phyloP scores from a whole-genome alignment of 257 asterid species.

The Solanum chmielewskii region DNA sequence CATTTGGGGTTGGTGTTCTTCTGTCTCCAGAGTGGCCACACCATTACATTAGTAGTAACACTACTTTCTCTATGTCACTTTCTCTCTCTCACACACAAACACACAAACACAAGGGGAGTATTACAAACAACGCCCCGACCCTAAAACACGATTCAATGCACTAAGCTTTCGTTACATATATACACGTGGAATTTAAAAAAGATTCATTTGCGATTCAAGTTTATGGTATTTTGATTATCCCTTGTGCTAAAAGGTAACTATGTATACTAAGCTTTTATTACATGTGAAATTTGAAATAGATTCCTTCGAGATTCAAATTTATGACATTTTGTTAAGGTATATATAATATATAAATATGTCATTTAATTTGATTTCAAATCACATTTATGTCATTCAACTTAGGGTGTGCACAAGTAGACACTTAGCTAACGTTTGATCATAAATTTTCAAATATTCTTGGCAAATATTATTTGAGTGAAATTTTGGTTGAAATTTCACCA shows the following conservation, averaged over 20 bases:
- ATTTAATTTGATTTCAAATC: no score
- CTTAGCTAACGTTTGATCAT: no score
- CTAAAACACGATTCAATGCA: accelerated
- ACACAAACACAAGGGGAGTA: background rate
- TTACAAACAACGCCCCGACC: background rate
- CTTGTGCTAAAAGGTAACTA: background rate
- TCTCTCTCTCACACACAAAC: background rate
- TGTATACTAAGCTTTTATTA: no score
- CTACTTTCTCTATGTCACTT: background rate
- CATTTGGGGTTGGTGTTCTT: slow-evolving; percentile 3
- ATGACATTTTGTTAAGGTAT: background rate
- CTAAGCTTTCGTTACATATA: background rate
- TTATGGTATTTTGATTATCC: background rate
- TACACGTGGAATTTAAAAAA: no score
- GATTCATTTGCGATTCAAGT: background rate
- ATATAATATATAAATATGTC: no score
- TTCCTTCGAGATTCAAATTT: background rate
- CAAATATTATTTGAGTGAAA: no score
- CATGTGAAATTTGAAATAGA: background rate
- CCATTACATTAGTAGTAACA: background rate
- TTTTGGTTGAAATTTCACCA: no score
- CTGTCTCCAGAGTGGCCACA: slow-evolving; percentile 3
- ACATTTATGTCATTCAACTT: no score
- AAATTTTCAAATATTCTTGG: no score
- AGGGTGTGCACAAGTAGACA: no score